Evolutionary conservation across 805 yeast genomes (phyloP).

Genomic region (Ogataea nitratoaversa): DNA sequence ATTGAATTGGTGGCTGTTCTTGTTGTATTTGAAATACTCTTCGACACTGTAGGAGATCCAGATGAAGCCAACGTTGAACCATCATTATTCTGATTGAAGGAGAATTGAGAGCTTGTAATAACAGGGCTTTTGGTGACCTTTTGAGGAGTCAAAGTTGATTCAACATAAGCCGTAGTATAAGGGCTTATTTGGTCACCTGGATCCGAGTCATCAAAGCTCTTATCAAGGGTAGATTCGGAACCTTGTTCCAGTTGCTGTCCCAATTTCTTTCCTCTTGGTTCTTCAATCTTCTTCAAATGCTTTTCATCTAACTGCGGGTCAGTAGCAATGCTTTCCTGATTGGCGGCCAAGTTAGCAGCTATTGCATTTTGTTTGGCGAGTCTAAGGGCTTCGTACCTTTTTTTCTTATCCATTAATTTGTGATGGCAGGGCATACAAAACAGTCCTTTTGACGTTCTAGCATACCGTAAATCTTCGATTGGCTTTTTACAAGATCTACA

Average conservation of each 20-base stretch:
- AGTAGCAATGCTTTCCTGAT: too few relatives aligned
- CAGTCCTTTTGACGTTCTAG: conserved; percentile 87
- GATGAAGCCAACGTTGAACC: background rate
- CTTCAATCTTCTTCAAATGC: background rate
- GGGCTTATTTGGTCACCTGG: conserved; percentile 10
- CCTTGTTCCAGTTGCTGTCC: background rate
- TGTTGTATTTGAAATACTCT: background rate
- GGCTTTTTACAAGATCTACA: conserved; percentile 84
- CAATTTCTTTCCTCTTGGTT: background rate
- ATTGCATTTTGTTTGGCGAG: conserved; percentile 26
- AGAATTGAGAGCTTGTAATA: background rate
- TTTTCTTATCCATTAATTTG: conserved; percentile 69
- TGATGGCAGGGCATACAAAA: conserved; percentile 94
- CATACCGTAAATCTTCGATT: conserved; percentile 86
- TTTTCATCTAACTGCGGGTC: too few relatives aligned
- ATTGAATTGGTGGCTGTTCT: background rate
- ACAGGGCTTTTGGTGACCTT: conserved; percentile 13
- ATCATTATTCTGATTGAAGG: conserved; percentile 1
- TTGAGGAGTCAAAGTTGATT: conserved; percentile 13
- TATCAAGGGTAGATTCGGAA: conserved; percentile 2
- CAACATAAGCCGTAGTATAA: conserved; percentile 11
- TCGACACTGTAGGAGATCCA: background rate
- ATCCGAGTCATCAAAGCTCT: conserved; percentile 6
- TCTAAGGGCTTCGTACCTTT: conserved; percentile 45
- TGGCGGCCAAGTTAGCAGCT: background rate